phyloP scores from a whole-genome alignment of 257 asterid genomes.

The Linderniella brevidens region DNA sequence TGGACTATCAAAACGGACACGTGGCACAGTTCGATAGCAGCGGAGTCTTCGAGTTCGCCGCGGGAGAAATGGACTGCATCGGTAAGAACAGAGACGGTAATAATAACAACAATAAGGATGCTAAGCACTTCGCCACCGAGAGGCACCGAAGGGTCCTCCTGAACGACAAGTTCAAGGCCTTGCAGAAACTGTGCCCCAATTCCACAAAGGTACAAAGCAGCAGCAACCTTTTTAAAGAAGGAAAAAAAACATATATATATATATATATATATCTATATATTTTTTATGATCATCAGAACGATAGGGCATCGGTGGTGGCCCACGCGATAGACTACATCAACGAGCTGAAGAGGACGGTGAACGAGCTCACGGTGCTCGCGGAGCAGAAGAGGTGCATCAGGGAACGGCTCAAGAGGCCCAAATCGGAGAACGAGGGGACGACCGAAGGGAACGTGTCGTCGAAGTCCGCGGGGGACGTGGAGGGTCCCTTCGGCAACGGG shows the following conservation, averaged over 20 bases:
- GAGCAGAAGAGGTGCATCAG: conserved; percentile 58
- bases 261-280: background rate
- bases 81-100: conserved; percentile 34
- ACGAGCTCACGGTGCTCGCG: conserved; percentile 32
- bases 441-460: conserved; percentile 11
- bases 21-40: conserved; percentile 22
- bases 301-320: conserved; percentile 44
- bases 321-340: conserved; percentile 46
- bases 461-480: background rate
- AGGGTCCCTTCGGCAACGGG: conserved; percentile 19
- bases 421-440: conserved; percentile 20
- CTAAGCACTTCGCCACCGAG: conserved; percentile 63
- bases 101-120: no score
- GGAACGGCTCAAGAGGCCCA: conserved; percentile 56
- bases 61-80: conserved; percentile 35
- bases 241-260: background rate
- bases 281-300: conserved; percentile 20
- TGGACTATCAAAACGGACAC: conserved; percentile 34
- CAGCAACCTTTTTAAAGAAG: background rate
- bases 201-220: conserved; percentile 67
- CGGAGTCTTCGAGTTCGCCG: conserved; percentile 48
- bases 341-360: conserved; percentile 49
- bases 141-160: conserved; percentile 59
- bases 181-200: conserved; percentile 41
- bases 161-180: conserved; percentile 42